Base-by-base conservation (phyloP, 805 yeast species). In the Saturnispora kantuleensis region DNA sequence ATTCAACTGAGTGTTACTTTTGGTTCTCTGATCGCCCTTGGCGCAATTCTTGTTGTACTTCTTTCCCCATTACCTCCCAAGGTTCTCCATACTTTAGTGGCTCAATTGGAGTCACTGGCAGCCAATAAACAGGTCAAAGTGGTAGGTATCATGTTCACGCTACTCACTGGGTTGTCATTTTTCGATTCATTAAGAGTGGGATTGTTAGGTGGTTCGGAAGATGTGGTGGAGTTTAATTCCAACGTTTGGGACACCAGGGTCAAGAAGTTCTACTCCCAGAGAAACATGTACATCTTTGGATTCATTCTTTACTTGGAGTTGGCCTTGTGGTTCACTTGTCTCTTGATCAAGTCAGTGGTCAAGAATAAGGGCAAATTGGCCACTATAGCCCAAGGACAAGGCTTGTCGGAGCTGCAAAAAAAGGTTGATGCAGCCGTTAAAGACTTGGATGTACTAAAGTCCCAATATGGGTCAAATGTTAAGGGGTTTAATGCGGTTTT, bases 241-340 rank as follows among this genome's bases (percentile, higher is more conserved):
- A 56, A 62, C 64, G 35, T 48, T 29, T 58, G 64, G 56, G 65
- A 59, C n/a, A 18, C 43, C 8, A 53, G 57, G 55, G 76, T 77
- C 5, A 67, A 71, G 51, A 71, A 70, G 55, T 75, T 74, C 54
- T 73, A 74, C 50, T 67, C 77, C n/a, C 80, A 76, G 52, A 64
- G 81, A 46, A 76, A 76, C 55, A 59, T 76, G 60, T 76, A 76
- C 56, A 63, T 76, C 45, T 69, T 73, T 11, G 80, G 79, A 5
- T 78, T 77, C 3, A 73, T 74, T 6, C 58, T 74, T 46, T 74
- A 73, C 52, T 63, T 72, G 47, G 68, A 62, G 40, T 41, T 70
- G 35, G 71, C 77, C 0, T 66, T 74, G 38, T 60, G 57, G 45
- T 74, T 75, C 15, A 70, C 71, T 40, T 59, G 65, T 17, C 52